phyloP scores from a whole-genome alignment of 768 basidiomycete genomes.

The Mycena latifolia region DNA sequence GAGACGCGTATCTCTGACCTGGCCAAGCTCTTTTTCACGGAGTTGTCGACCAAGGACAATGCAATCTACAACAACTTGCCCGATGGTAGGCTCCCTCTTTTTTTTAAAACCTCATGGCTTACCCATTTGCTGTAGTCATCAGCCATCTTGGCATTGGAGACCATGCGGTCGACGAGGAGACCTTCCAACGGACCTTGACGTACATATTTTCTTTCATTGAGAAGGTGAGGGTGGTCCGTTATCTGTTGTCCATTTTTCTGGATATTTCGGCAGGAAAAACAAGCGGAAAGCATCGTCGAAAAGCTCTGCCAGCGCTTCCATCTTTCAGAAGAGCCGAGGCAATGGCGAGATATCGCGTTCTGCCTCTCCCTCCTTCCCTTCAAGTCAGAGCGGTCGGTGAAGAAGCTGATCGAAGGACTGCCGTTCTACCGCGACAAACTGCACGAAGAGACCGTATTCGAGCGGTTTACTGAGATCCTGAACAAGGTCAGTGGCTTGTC shows the following conservation, averaged over 20 bases:
- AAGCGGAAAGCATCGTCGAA: conserved; percentile 97
- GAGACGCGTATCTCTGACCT: conserved; percentile 91
- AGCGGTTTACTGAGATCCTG: conserved; percentile 91
- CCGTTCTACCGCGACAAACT: conserved; percentile 97
- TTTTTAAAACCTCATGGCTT: neutral
- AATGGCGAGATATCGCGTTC: conserved; percentile 98
- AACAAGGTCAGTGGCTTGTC: conserved; percentile 67
- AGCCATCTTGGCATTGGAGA: conserved; percentile 93
- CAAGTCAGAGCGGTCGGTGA: conserved; percentile 96
- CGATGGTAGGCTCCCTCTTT: conserved; percentile 70
- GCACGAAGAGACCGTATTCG: conserved; percentile 86
- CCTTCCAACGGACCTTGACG: conserved; percentile 91
- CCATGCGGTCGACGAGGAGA: conserved; percentile 93
- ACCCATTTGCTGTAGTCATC: conserved; percentile 71
- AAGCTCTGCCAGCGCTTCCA: conserved; percentile 98
- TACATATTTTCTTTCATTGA: conserved; percentile 98
- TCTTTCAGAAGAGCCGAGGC: conserved; percentile 86
- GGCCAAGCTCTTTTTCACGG: conserved; percentile 98
- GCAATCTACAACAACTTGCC: conserved; percentile 99
- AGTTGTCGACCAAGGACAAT: conserved; percentile 97
- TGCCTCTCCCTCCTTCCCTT: conserved; percentile 95
- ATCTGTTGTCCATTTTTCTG: neutral
- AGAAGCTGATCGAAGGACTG: conserved; percentile 94
- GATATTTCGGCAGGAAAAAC: conserved; percentile 80
- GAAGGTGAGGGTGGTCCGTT: conserved; percentile 67